These are phyloP conservation scores for Boletellus sp. DNA, from an alignment of 768 basidiomycete genomes.

Conservation along the genomic window DNA sequence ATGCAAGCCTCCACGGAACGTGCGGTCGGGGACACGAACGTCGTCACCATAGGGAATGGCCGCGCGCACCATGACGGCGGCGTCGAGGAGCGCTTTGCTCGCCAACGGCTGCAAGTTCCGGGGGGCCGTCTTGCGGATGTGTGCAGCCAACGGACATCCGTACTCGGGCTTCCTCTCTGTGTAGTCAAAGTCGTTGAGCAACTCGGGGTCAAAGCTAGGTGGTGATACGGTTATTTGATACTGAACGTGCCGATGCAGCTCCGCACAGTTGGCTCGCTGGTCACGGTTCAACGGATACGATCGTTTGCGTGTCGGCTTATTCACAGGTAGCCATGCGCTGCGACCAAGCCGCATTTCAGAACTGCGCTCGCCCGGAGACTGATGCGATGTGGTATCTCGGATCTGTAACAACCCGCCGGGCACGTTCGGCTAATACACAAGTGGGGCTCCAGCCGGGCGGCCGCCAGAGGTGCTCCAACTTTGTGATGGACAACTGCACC, in stretches of 20 bases:
- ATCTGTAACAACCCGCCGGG: neutral
- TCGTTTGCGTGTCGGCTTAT: too few species aligned
- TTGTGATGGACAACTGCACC: conserved; percentile 13
- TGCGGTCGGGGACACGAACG: neutral
- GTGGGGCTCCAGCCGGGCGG: conserved; percentile 6
- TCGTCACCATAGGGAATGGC: conserved; percentile 37
- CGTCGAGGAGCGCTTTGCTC: conserved; percentile 17
- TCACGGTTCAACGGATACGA: too few species aligned
- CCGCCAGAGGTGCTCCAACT: neutral
- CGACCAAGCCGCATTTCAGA: too few species aligned
- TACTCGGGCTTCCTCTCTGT: conserved; percentile 4
- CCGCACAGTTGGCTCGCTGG: too few species aligned
- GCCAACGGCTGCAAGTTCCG: conserved; percentile 29
- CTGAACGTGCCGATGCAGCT: too few species aligned
- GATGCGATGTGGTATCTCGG: neutral
- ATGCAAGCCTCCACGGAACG: too few species aligned
- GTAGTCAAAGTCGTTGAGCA: conserved; percentile 42
- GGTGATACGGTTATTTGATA: too few species aligned
- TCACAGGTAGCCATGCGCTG: too few species aligned
- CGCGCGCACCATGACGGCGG: conserved; percentile 27
- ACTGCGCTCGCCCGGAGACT: too few species aligned
- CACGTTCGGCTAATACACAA: conserved; percentile 2
- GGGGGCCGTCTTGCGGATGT: conserved; percentile 45
- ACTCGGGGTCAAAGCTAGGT: conserved; percentile 35
- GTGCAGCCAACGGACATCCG: conserved; percentile 45